Evolutionary conservation across 2,329 filamentous ascomycete genomes (phyloP).

Genomic region (Podosphaera xanthii): DNA sequence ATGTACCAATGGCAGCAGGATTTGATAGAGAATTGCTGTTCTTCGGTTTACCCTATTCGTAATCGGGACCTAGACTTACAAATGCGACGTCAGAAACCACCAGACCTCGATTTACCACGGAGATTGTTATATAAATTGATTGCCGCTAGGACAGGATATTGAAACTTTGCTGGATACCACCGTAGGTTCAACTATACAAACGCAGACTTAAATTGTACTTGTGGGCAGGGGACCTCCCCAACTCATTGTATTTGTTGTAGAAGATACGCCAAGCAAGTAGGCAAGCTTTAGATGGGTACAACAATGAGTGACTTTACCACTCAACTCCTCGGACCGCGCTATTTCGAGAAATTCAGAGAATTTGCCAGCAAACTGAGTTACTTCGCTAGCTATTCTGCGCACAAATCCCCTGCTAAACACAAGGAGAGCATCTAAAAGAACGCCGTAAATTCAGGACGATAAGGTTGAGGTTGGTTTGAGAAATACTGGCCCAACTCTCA

Average conservation of each 20-base stretch:
- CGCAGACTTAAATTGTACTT: neutral
- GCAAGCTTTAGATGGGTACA: neutral
- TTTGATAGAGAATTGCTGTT: neutral
- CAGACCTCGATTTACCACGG: neutral
- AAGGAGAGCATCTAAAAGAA: neutral
- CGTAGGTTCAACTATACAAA: neutral
- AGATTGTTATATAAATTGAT: neutral
- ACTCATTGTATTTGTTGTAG: neutral
- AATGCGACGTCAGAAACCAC: neutral
- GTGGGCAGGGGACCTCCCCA: neutral
- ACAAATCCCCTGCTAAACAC: neutral
- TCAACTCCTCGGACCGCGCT: neutral
- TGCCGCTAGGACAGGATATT: neutral
- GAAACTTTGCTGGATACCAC: neutral
- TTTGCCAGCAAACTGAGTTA: neutral
- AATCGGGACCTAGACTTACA: neutral
- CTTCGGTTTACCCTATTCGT: neutral
- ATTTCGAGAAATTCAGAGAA: neutral
- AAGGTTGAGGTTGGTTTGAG: neutral
- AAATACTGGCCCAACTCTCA: neutral
- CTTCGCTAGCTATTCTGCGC: neutral
- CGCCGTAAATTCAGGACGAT: neutral
- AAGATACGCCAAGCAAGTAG: neutral
- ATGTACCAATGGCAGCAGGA: neutral
- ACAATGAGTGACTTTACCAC: neutral